A percentile compares a stretch with the other conserved stretches of the same genome.
These are phyloP conservation scores for Rhododendron vialii DNA, from an alignment of 148 eudicot species.

Conservation along the genomic window DNA sequence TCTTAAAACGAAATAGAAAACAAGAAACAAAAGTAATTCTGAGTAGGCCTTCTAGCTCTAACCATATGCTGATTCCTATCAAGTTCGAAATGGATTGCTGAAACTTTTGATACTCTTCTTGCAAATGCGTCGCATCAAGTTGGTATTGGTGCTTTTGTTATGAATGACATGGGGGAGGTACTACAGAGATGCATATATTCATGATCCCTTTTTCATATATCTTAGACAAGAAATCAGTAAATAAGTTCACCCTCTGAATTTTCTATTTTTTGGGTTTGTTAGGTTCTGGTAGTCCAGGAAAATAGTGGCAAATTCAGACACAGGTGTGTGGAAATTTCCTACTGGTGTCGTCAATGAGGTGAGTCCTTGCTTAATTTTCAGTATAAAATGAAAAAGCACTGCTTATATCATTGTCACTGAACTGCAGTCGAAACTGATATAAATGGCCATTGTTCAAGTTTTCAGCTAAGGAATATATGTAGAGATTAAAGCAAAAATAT, in stretches of 20 bases:
- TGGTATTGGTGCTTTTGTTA: constrained; percentile 51
- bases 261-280: neutral
- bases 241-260: neutral
- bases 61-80: neutral
- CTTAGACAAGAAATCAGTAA: neutral
- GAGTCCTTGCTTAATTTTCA: neutral
- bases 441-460: too few species aligned
- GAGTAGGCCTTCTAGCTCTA: neutral
- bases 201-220: neutral
- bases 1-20: neutral
- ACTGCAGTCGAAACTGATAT: too few species aligned
- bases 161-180: constrained; percentile 60
- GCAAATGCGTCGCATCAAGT: constrained; percentile 63
- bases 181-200: neutral
- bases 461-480: too few species aligned
- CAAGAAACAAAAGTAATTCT: neutral
- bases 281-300: neutral
- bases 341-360: constrained; percentile 55
- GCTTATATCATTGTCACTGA: too few species aligned
- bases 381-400: too few species aligned
- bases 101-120: constrained; percentile 34
- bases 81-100: constrained; percentile 45
- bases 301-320: constrained; percentile 8
- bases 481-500: too few species aligned
- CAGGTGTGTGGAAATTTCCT: constrained; percentile 56